phyloP scores from a whole-genome alignment of 2,329 filamentous ascomycete genomes.

The Arthrinium puccinioides region DNA sequence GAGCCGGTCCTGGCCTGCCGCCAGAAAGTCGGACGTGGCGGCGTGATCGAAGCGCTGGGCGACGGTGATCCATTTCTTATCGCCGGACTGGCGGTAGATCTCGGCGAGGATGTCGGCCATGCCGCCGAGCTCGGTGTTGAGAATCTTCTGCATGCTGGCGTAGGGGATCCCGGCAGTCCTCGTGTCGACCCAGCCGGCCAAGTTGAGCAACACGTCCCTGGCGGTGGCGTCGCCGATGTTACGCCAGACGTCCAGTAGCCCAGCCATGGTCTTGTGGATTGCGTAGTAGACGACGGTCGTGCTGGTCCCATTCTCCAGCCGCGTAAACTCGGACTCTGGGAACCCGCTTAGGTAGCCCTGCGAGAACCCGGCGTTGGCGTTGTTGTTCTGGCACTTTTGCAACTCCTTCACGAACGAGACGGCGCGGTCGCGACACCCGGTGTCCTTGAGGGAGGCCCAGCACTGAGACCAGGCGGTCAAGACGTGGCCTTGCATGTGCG shows the following conservation, averaged over 20 bases:
- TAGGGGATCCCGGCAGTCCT: constrained; percentile 35
- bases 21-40: constrained; percentile 37
- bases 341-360: constrained; percentile 43
- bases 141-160: constrained; percentile 37
- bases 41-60: constrained; percentile 44
- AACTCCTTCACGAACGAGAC: constrained; percentile 37
- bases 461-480: constrained; percentile 43
- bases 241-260: constrained; percentile 42
- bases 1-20: constrained; percentile 34
- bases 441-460: constrained; percentile 34
- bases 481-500: constrained; percentile 43
- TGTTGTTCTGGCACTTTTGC: constrained; percentile 44
- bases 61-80: constrained; percentile 35
- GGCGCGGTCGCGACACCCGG: constrained; percentile 36
- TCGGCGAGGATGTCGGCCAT: constrained; percentile 45
- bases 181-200: constrained; percentile 41
- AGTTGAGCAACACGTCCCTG: constrained; percentile 31
- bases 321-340: constrained; percentile 40
- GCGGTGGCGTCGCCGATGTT: constrained; percentile 34
- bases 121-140: constrained; percentile 43
- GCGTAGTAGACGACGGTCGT: constrained; percentile 48
- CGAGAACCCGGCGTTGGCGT: constrained; percentile 33
- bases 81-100: constrained; percentile 37
- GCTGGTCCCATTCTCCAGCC: constrained; percentile 35
- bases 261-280: constrained; percentile 46